phyloP scores from a whole-genome alignment of 306 rosid genomes.

The Ceratonia siliqua region DNA sequence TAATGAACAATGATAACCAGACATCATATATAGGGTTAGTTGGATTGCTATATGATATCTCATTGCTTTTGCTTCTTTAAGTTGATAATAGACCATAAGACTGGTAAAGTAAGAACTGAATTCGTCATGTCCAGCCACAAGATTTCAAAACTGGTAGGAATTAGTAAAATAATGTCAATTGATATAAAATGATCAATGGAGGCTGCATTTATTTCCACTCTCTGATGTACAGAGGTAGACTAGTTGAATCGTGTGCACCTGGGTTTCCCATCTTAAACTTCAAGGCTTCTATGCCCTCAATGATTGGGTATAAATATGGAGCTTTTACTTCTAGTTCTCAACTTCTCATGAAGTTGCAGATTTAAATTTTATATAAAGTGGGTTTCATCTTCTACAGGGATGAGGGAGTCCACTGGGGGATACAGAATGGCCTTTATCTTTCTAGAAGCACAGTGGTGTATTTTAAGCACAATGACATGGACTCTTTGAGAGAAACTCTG shows the following conservation, averaged over 20 bases:
- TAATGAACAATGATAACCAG: constrained; percentile 1
- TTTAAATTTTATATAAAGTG: neutral
- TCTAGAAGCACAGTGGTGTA: constrained; percentile 88
- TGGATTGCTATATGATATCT: neutral
- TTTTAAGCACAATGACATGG: constrained; percentile 90
- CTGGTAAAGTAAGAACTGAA: constrained; percentile 18
- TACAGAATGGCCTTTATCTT: constrained; percentile 91
- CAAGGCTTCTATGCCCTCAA: neutral
- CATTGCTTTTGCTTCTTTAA: constrained; percentile 13
- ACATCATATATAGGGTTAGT: constrained; percentile 3
- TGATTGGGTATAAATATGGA: neutral
- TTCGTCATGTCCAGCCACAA: constrained; percentile 1
- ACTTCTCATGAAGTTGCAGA: neutral
- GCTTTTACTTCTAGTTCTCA: neutral
- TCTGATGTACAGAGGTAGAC: neutral
- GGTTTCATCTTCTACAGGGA: constrained; percentile 62
- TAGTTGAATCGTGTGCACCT: neutral
- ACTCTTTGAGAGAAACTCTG: constrained; percentile 69
- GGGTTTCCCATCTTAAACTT: neutral
- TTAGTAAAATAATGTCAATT: constrained; percentile 5
- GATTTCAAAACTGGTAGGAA: neutral
- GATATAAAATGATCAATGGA: constrained; percentile 4
- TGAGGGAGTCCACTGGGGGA: constrained; percentile 98
- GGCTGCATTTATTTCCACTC: neutral
- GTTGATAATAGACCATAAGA: neutral